A percentile compares a stretch with the other conserved stretches of the same genome.
Evolutionary conservation across 2,329 filamentous ascomycete genomes (phyloP).

Genomic region (Apiospora hydei): DNA sequence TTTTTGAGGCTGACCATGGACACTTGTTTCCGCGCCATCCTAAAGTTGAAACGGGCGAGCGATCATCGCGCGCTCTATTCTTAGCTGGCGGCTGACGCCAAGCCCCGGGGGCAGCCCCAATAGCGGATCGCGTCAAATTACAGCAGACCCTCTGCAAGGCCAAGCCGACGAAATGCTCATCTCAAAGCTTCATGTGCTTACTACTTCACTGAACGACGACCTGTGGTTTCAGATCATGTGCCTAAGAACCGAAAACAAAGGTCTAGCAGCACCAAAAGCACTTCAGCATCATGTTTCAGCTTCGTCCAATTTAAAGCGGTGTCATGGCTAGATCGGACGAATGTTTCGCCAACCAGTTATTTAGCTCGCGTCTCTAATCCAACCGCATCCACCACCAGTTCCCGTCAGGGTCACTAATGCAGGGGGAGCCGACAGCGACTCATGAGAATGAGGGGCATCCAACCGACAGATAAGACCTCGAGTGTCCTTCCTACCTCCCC

Average conservation of each 20-base stretch:
- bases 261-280: background rate
- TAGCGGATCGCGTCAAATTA: background rate
- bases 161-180: background rate
- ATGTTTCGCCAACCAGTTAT: background rate
- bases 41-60: background rate
- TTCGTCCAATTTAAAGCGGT: background rate
- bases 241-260: background rate
- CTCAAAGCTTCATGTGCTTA: background rate
- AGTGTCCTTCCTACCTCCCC: background rate
- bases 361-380: background rate
- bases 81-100: constrained; percentile 1
- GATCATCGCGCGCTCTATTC: background rate
- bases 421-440: background rate
- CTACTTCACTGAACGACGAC: background rate
- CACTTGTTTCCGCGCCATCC: background rate
- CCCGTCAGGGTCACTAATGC: background rate
- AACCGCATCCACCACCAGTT: background rate
- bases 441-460: background rate
- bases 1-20: background rate
- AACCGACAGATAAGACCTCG: background rate
- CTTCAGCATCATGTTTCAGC: background rate
- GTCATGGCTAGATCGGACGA: background rate
- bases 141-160: background rate
- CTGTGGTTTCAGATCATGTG: background rate
- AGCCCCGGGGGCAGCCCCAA: background rate